phyloP scores from a whole-genome alignment of 306 rosid species.

The Quillaja saponaria region DNA sequence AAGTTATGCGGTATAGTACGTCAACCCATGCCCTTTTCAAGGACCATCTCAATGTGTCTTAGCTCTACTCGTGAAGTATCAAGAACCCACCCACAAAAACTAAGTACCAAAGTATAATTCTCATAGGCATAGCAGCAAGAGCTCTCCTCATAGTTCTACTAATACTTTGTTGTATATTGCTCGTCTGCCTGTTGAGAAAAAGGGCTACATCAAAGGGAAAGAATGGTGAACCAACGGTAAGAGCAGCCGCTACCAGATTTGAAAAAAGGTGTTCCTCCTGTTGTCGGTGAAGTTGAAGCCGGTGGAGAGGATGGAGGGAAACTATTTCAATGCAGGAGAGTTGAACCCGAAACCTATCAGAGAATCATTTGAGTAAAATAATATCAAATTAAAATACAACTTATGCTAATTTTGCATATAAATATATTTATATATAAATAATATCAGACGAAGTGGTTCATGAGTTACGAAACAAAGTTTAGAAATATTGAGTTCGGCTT shows the following conservation, averaged over 20 bases:
- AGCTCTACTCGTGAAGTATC: slow-evolving; percentile 35
- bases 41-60: slow-evolving; percentile 51
- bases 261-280: slow-evolving; percentile 60
- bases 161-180: slow-evolving; percentile 55
- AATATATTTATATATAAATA: too few species aligned
- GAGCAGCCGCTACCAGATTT: slow-evolving; percentile 38
- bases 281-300: slow-evolving; percentile 53
- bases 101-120: slow-evolving; percentile 72
- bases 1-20: slow-evolving; percentile 66
- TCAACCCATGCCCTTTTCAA: slow-evolving; percentile 58
- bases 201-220: slow-evolving; percentile 51
- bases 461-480: too few species aligned
- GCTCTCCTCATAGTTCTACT: slow-evolving; percentile 55
- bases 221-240: slow-evolving; percentile 42
- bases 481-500: too few species aligned
- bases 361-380: too few species aligned
- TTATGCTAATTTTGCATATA: too few species aligned
- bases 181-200: slow-evolving; percentile 58
- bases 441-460: too few species aligned
- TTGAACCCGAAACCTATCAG: too few species aligned
- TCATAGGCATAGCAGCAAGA: slow-evolving; percentile 82
- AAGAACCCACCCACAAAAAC: slow-evolving; percentile 48
- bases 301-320: slow-evolving; percentile 79
- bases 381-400: too few species aligned
- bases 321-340: slow-evolving; percentile 91